A percentile compares a stretch with the other conserved stretches of the same genome.
phyloP scores from a whole-genome alignment of 768 basidiomycete species.

The Boletellus emodensis region DNA sequence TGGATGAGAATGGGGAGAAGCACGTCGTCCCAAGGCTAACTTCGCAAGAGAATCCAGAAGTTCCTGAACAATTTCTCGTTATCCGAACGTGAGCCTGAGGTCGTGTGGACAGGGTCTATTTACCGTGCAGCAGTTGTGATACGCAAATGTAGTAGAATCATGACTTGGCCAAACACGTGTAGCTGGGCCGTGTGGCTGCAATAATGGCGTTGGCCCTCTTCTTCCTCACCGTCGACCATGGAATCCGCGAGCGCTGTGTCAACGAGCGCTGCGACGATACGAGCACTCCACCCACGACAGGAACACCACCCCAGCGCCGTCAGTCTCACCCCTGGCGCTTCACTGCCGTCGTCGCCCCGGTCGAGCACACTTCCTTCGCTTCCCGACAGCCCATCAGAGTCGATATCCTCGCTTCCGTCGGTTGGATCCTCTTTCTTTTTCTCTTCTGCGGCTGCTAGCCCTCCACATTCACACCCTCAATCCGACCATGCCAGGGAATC shows the following conservation, averaged over 20 bases:
- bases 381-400: slow-evolving; percentile 60
- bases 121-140: too few relatives aligned
- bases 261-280: slow-evolving; percentile 41
- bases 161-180: slow-evolving; percentile 31
- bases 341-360: slow-evolving; percentile 46
- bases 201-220: too few relatives aligned
- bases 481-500: slow-evolving; percentile 37
- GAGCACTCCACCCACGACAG: slow-evolving; percentile 29
- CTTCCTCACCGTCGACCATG: slow-evolving; percentile 19
- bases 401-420: slow-evolving; percentile 67
- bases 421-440: slow-evolving; percentile 76
- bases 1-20: slow-evolving; percentile 38
- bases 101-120: background rate
- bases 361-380: slow-evolving; percentile 52
- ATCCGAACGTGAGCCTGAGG: slow-evolving; percentile 35
- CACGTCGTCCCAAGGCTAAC: slow-evolving; percentile 37
- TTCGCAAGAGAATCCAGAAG: slow-evolving; percentile 58
- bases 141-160: too few relatives aligned
- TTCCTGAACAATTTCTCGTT: slow-evolving; percentile 73
- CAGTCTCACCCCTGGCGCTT: slow-evolving; percentile 18
- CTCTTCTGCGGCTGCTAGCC: slow-evolving; percentile 68
- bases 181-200: slow-evolving; percentile 16
- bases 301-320: slow-evolving; percentile 11
- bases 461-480: slow-evolving; percentile 47
- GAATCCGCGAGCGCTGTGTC: slow-evolving; percentile 18